A percentile compares a stretch with the other conserved stretches of the same genome.
Evolutionary conservation across 1,284 basidiomycete genomes (phyloP).

Genomic region (Melampsora larici-populina): DNA sequence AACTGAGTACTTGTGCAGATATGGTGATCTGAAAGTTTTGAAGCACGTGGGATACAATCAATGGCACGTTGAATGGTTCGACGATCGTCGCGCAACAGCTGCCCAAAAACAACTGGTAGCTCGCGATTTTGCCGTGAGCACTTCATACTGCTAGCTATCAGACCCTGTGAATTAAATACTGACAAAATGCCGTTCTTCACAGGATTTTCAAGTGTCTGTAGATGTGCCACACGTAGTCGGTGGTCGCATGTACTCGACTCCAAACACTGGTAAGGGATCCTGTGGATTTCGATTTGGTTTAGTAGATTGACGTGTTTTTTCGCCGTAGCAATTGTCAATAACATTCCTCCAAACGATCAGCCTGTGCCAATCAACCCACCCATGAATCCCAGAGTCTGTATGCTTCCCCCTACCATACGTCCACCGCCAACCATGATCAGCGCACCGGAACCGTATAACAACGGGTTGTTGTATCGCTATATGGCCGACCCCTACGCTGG

Average conservation of each 20-base stretch:
- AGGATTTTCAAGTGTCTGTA: slow-evolving; percentile 41
- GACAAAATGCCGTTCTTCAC: no score
- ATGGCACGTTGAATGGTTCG: slow-evolving; percentile 39
- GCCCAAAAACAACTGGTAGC: slow-evolving; percentile 31
- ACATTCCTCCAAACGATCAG: background rate
- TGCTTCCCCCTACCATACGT: slow-evolving; percentile 35
- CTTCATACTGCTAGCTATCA: no score
- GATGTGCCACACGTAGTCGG: slow-evolving; percentile 3
- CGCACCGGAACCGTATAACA: slow-evolving; percentile 25
- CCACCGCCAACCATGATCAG: slow-evolving; percentile 15
- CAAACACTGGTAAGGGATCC: slow-evolving; percentile 2
- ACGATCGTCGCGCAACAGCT: slow-evolving; percentile 29
- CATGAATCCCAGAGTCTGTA: slow-evolving; percentile 28
- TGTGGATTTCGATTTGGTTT: background rate
- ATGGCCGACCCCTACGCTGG: slow-evolving; percentile 23
- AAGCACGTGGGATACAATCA: slow-evolving; percentile 6
- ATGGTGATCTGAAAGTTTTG: slow-evolving; percentile 39
- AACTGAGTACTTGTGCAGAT: slow-evolving; percentile 31
- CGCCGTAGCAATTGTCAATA: background rate
- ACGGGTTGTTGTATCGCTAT: slow-evolving; percentile 30
- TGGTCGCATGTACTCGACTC: background rate
- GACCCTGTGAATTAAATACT: no score
- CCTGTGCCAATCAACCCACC: background rate
- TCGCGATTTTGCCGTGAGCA: slow-evolving; percentile 36
- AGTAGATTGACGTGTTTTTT: background rate